These are phyloP conservation scores for Diutina catenulata DNA, from an alignment of 1,139 yeast genomes.

Conservation along the genomic window DNA sequence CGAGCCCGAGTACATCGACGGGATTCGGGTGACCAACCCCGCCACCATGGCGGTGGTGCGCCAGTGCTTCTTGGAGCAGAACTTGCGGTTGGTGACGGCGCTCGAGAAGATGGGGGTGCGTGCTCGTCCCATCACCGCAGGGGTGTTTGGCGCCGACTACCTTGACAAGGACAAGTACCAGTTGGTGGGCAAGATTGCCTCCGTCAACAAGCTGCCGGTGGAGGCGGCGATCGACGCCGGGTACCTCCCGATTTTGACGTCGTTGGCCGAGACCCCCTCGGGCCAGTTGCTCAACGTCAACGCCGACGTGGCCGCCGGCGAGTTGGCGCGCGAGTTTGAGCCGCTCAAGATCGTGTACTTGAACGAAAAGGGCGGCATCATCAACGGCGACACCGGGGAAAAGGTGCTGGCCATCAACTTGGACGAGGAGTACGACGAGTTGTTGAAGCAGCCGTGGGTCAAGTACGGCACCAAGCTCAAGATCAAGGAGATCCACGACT, in stretches of 20 bases:
- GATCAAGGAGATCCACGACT: conserved; percentile 90
- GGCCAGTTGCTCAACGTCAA: conserved; percentile 96
- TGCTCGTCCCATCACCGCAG: conserved; percentile 97
- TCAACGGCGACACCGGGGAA: conserved; percentile 86
- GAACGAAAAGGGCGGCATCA: conserved; percentile 95
- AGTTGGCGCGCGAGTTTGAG: conserved; percentile 90
- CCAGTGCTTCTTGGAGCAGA: conserved; percentile 88
- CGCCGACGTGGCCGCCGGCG: conserved; percentile 99
- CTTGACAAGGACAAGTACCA: conserved; percentile 84
- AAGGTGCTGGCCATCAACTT: conserved; percentile 81
- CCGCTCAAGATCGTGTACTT: conserved; percentile 93
- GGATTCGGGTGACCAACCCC: conserved; percentile 91
- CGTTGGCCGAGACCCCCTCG: conserved; percentile 89
- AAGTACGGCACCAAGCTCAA: conserved; percentile 96
- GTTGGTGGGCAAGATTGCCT: conserved; percentile 79
- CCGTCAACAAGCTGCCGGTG: conserved; percentile 81
- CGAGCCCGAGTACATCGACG: conserved; percentile 92
- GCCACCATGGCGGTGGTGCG: conserved; percentile 95
- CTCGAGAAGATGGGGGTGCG: conserved; percentile 93
- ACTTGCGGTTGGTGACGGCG: conserved; percentile 88
- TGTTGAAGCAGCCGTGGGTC: conserved; percentile 94
- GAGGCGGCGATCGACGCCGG: conserved; percentile 96
- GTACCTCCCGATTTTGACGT: conserved; percentile 89
- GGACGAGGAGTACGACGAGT: conserved; percentile 89
- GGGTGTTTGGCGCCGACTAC: conserved; percentile 91